Conservation (phyloP, 2,329 filamentous ascomycete genomes). For the Colletotrichum liaoningense region DNA sequence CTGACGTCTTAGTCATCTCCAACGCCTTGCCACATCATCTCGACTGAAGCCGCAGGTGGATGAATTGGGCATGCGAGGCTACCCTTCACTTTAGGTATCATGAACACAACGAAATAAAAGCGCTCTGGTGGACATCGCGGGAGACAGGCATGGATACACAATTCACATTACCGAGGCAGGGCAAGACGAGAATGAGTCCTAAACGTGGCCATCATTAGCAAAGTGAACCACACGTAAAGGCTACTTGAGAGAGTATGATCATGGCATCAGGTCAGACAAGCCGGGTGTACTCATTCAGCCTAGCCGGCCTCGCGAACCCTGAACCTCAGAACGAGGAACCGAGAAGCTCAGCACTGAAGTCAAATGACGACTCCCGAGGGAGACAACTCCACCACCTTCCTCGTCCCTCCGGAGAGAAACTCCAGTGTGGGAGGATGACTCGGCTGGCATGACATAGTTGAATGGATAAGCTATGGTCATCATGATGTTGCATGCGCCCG, state of each 20-base stretch:
- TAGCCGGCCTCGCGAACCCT: constrained; percentile 63
- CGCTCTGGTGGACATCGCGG: background rate
- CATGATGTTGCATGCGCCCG: constrained; percentile 46
- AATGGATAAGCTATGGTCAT: constrained; percentile 82
- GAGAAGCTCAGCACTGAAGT: constrained; percentile 63
- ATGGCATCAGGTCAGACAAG: constrained; percentile 64
- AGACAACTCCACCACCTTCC: constrained; percentile 82
- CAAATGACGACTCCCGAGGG: constrained; percentile 61
- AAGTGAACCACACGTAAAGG: background rate
- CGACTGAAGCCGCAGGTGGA: background rate
- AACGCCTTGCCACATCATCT: no score
- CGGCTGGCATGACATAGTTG: constrained; percentile 75
- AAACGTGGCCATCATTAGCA: background rate
- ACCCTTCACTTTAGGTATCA: background rate
- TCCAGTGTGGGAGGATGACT: constrained; percentile 81
- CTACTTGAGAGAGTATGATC: background rate
- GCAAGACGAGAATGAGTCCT: background rate
- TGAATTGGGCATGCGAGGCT: background rate
- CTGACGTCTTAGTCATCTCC: no score
- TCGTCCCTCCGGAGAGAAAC: constrained; percentile 60
- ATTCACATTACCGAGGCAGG: background rate
- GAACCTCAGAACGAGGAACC: constrained; percentile 52
- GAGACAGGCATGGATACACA: background rate
- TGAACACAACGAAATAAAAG: background rate
- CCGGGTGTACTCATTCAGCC: constrained; percentile 75